Evolutionary conservation across 2,329 filamentous ascomycete genomes (phyloP).

Genomic region (Microsporum ferrugineum): DNA sequence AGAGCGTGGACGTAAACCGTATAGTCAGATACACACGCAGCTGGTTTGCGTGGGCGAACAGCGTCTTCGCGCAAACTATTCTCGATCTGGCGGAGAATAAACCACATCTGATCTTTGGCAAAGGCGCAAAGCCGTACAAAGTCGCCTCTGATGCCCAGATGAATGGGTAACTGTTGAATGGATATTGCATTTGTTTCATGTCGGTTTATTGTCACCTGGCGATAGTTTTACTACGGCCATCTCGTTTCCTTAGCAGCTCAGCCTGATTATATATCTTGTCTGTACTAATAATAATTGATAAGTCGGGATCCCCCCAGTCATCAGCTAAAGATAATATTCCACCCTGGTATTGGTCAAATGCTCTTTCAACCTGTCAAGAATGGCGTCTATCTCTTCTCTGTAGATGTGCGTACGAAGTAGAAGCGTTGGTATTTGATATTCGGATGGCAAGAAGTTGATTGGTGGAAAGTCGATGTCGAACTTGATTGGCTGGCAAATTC

Average conservation of each 20-base stretch:
- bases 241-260: not conserved
- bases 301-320: too few relatives aligned
- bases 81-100: slow-evolving; percentile 80
- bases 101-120: slow-evolving; percentile 72
- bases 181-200: not conserved
- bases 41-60: slow-evolving; percentile 98
- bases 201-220: not conserved
- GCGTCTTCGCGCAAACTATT: slow-evolving; percentile 86
- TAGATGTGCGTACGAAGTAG: too few relatives aligned
- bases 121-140: slow-evolving; percentile 35
- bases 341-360: too few relatives aligned
- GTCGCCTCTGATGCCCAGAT: slow-evolving; percentile 6
- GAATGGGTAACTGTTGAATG: not conserved
- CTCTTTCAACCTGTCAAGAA: too few relatives aligned
- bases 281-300: too few relatives aligned
- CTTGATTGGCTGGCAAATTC: not conserved
- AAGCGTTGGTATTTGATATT: too few relatives aligned
- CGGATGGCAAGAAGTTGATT: not conserved
- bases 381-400: too few relatives aligned
- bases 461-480: not conserved
- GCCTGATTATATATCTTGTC: too few relatives aligned
- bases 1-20: slow-evolving; percentile 76
- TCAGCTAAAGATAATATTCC: too few relatives aligned
- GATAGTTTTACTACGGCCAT: not conserved
- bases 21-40: slow-evolving; percentile 63